Evolutionary conservation across 495 filamentous ascomycete genomes (phyloP), one percentile per base, ranked within the genome.

Genomic region (Glonium stellatum): DNA sequence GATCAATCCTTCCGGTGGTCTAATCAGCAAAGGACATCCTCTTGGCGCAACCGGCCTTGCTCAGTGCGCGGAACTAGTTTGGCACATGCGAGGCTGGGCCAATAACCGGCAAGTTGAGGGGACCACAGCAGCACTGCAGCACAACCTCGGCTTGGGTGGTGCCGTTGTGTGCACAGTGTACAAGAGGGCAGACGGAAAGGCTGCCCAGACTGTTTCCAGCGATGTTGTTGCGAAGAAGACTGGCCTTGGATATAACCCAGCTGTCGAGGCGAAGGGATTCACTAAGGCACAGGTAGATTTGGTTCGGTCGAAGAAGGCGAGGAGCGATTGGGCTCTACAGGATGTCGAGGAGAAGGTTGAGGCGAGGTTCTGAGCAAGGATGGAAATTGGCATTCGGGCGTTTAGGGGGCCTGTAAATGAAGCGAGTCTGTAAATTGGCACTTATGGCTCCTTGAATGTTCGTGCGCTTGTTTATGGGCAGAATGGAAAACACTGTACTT

Each of bases 1-100:
- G 53, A 85, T 98, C 67, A 98, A 98, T 72, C 93, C 93, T 0
- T 91, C 87, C 1, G 93, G 93, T 31, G 93, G 93, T 13, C 80
- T 98, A 6, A 97, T 97, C 60, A 92, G 87, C 53, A 98, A 98
- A 75, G 93, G 93, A 31, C 93, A 98, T 71, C 93, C 93, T 0
- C 81, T 98, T 10, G 93, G 93, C 5, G 93, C 93, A 0, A 93
- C 88, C 0, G 93, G 93, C 36, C 76, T 98, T 44, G 93, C 93
- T 13, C 93, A 98, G 75, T 96, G 92, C 67, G 90, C 93, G 1
- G 93, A 98, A 75, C 73, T 98, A 42, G 89, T 95, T 22, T 98
- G 93, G 93, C 93, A 98, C 63, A 77, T 98, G 69, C 78, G 93
- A 49, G 93, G 93, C 3, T 97, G 93, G 93, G 93, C 92, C 11